Base-by-base conservation (phyloP, 2,329 filamentous ascomycete genomes). In the Fusarium sp. region DNA sequence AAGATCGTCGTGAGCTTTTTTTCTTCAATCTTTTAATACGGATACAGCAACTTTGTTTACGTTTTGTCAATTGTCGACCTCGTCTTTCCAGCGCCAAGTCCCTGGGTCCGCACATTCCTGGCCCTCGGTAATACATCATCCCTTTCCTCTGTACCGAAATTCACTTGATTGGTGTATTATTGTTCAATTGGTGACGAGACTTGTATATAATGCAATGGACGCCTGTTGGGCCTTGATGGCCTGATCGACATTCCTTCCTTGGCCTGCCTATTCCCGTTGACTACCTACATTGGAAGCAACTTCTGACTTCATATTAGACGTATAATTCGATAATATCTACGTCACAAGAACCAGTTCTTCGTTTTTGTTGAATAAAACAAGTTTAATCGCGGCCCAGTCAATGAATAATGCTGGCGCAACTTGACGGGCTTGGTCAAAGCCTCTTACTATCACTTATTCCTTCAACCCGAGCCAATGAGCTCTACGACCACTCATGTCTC, bases 1-100 rank as follows among this genome's bases (percentile, higher is more conserved):
- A 65, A 59, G 61, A 59, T 64, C 53, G 39, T 56, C 60, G 20
- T 22, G 30, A 50, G 37, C 32, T 47, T 64, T 22, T 37, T 37
- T 40, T 50, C 22, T 23, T 39, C 13, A 30, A 27, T 27, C 8
- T 27, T 27, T 30, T 30, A 11, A 30, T 30, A 30, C 27, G 27
- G 27, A 30, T 30, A 30, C 27, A 30, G 27, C 8, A n/a, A 39
- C 25, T 50, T 48, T 33, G 48, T 48, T 56, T 55, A 56, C 37
- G 43, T 62, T 49, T 41, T 35, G 35, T 62, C 49, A 53, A 30
- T 13, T 30, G 27, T 30, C 27, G 27, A 13, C 27, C 27, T 30
- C 27, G 11, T 59, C 51, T 49, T 50, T 23, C 23, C 23, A 64
- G n/a, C 27, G 37, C 46, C 48, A 46, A 45, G 59, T 40, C 56